A percentile compares a stretch with the other conserved stretches of the same genome.
phyloP scores from a whole-genome alignment of 441 rosid species.

The Eutrema salsugineum region DNA sequence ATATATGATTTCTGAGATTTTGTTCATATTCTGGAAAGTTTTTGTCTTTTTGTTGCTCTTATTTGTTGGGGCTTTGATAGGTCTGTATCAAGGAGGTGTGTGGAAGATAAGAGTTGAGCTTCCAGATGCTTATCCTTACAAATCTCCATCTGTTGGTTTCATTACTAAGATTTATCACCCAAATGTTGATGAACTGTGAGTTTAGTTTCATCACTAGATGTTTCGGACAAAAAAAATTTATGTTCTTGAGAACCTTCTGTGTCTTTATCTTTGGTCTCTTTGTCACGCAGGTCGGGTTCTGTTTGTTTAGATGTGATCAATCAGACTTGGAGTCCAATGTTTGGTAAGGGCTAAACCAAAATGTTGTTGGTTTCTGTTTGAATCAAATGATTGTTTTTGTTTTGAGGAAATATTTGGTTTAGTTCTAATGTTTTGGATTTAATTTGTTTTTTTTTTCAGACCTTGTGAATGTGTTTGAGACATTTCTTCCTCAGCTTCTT shows the following conservation, averaged over 20 bases:
- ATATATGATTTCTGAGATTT: constrained; percentile 4
- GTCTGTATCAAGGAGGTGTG: constrained; percentile 65
- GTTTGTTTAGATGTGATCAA: constrained; percentile 96
- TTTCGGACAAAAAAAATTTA: not conserved
- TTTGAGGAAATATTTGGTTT: not conserved
- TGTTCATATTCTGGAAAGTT: not conserved
- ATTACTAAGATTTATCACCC: constrained; percentile 75
- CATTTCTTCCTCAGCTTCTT: constrained; percentile 96
- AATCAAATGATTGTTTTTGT: not conserved
- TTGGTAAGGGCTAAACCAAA: constrained; percentile 46
- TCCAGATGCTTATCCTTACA: constrained; percentile 79
- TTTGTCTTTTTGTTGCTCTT: not conserved
- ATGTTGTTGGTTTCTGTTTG: not conserved
- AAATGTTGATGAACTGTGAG: constrained; percentile 75
- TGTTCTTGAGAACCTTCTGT: not conserved
- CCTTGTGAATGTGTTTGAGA: constrained; percentile 92
- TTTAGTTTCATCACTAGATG: not conserved
- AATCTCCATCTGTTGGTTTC: constrained; percentile 76
- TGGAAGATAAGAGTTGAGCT: constrained; percentile 78
- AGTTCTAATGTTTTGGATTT: constrained; percentile 2
- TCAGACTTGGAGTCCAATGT: constrained; percentile 98
- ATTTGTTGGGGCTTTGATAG: constrained; percentile 29
- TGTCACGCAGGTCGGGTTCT: constrained; percentile 82
- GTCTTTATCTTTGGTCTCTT: not conserved
- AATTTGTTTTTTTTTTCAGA: constrained; percentile 39